These are phyloP conservation scores for Trypanosoma conorhini DNA, from an alignment of 208 protist species.

Conservation along the genomic window DNA sequence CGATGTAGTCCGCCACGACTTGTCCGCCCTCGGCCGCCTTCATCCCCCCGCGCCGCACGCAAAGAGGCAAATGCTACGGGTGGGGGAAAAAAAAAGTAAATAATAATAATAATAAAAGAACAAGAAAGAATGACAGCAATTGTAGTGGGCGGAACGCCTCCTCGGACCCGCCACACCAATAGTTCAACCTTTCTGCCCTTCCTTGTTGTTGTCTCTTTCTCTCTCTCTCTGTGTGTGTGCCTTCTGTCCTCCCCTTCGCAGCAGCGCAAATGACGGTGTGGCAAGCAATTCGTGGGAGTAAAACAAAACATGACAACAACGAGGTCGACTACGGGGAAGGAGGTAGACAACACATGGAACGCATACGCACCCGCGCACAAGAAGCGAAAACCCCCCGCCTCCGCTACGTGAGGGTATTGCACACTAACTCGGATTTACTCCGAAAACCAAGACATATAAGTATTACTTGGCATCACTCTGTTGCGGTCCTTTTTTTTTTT, in stretches of 20 bases:
- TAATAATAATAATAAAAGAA: neutral
- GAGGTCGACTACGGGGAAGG: too few relatives aligned
- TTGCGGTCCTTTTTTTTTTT: too few relatives aligned
- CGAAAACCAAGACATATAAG: too few relatives aligned
- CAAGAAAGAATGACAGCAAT: neutral
- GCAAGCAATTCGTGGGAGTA: too few relatives aligned
- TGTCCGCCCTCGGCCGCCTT: constrained; percentile 51
- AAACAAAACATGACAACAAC: constrained; percentile 7
- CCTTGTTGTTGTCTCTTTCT: neutral
- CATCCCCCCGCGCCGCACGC: constrained; percentile 26
- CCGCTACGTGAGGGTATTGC: neutral
- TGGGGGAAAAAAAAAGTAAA: neutral
- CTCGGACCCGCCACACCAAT: neutral
- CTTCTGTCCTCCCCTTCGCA: neutral
- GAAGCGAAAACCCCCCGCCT: neutral
- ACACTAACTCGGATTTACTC: too few relatives aligned
- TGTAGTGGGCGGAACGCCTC: neutral
- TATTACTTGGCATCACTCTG: too few relatives aligned
- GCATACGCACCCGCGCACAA: too few relatives aligned
- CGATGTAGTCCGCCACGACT: constrained; percentile 73
- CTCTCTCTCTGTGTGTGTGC: neutral
- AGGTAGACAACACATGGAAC: constrained; percentile 34
- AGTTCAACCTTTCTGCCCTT: neutral
- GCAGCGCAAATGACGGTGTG: too few relatives aligned
- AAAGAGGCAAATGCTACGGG: neutral